Evolutionary conservation across 371 early-diverging fungal genomes (phyloP), one percentile per base, ranked within the genome.

Genomic region (Apophysomyces elegans): DNA sequence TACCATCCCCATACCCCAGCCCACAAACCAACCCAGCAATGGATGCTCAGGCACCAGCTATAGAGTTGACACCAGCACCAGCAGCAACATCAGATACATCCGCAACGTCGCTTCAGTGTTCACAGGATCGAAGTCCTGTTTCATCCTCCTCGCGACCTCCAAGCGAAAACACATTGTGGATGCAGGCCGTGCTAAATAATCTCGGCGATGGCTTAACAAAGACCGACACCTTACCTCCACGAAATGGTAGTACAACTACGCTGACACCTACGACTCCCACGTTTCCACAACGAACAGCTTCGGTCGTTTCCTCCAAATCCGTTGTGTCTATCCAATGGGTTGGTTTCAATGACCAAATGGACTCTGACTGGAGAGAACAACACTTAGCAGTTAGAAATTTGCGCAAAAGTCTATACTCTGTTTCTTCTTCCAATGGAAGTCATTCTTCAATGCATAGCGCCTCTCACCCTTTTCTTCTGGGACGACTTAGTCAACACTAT

Each of bases 261-360:
- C 54, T 50, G 8, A 50, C 54, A n/a, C 54, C 54, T 9, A 50
- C 54, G 9, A 50, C 54, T 21, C 54, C 54, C 21, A 50, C 54
- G 21, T 50, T 50, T 5, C 54, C 54, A 7, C 54, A 50, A 9
- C 54, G 54, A 21, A 50, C 54, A 21, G 54, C 54, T 26, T 50
- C 54, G 18, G 54, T 50, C 2, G 54, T 21, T 0, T 50, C 54
- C 21, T 50, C 68, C 1, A 68, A 66, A 18, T 78, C 79, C 0
- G 79, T 78, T 1, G 59, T 71, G 1, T 76, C 76, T 7, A 66
- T 78, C 1, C 79, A 78, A 39, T 78, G 79, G 79, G 74, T 78
- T 0, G 79, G 71, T 26, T 78, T 78, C 35, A 78, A 78, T 58
- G 73, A 78, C 43, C 58, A 62, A 14, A 78, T 78, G 79, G 79